A percentile compares a stretch with the other conserved stretches of the same genome.
Evolutionary conservation across 305 asterid genomes (phyloP).

Genomic region (Lippia alba): DNA sequence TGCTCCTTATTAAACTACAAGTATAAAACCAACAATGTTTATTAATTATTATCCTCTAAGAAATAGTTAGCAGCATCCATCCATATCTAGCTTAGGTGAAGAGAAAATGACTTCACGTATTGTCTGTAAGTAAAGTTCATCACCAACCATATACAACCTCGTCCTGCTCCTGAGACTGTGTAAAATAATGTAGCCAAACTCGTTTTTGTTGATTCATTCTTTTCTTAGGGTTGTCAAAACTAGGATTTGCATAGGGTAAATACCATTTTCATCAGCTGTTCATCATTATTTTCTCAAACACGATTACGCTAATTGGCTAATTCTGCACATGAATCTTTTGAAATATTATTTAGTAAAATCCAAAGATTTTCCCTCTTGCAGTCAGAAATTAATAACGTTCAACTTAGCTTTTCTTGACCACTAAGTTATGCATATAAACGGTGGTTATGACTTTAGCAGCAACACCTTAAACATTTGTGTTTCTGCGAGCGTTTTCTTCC

Average conservation of each 20-base stretch:
- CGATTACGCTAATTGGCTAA: not conserved
- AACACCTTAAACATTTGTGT: constrained; percentile 4
- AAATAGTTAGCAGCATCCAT: constrained; percentile 1
- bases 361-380: not conserved
- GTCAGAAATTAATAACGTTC: constrained; percentile 1
- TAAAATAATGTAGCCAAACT: constrained; percentile 6
- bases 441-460: not conserved
- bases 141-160: not conserved
- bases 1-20: constrained; percentile 73
- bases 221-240: not conserved
- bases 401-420: not conserved
- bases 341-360: constrained; percentile 10
- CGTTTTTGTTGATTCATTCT: not conserved
- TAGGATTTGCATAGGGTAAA: not conserved
- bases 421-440: not conserved
- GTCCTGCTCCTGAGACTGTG: not conserved
- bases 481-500: constrained; percentile 2
- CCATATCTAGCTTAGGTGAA: not conserved
- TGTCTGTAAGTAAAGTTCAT: too few species aligned
- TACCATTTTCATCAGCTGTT: not conserved
- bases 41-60: not conserved
- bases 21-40: constrained; percentile 10
- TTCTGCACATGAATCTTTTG: constrained; percentile 20
- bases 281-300: constrained; percentile 1
- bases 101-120: too few species aligned